Evolutionary conservation across 495 filamentous ascomycete genomes (phyloP).

Genomic region (Cercophora scortea): DNA sequence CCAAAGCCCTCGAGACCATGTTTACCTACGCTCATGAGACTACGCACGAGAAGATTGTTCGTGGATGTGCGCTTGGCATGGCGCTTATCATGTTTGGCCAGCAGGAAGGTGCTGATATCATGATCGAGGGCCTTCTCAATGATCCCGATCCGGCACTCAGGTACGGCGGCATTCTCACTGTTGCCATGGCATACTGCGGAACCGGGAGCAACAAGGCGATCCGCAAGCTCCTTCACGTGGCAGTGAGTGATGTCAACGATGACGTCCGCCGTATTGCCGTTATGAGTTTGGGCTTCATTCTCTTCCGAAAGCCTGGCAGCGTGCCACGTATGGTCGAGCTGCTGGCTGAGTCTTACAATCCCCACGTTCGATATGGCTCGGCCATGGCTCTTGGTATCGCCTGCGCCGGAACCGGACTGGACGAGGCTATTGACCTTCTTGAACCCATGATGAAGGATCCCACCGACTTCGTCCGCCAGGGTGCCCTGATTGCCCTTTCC

Average conservation of each 20-base stretch:
- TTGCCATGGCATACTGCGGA: conserved; percentile 94
- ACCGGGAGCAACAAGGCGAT: conserved; percentile 98
- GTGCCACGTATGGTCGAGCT: conserved; percentile 99
- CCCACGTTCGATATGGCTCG: conserved; percentile 95
- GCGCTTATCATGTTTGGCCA: conserved; percentile 96
- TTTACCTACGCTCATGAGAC: conserved; percentile 97
- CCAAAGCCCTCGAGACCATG: conserved; percentile 87
- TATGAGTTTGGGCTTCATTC: conserved; percentile 95
- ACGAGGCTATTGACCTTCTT: conserved; percentile 92
- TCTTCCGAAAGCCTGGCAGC: conserved; percentile 95
- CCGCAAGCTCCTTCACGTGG: conserved; percentile 90
- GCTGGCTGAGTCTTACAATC: conserved; percentile 96
- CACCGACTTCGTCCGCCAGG: conserved; percentile 96
- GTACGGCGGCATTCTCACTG: conserved; percentile 98
- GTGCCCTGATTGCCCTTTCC: conserved; percentile 85
- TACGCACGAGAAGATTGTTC: conserved; percentile 97
- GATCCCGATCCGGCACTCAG: conserved; percentile 90
- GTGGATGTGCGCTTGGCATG: conserved; percentile 92
- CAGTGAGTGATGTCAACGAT: conserved; percentile 97
- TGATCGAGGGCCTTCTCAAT: conserved; percentile 86
- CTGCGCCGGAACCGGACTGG: conserved; percentile 91
- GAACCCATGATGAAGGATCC: conserved; percentile 99
- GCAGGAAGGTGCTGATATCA: conserved; percentile 88
- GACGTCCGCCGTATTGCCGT: conserved; percentile 96
- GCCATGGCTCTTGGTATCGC: conserved; percentile 98